Conservation (phyloP, 805 yeast genomes). For the Candida takata region DNA sequence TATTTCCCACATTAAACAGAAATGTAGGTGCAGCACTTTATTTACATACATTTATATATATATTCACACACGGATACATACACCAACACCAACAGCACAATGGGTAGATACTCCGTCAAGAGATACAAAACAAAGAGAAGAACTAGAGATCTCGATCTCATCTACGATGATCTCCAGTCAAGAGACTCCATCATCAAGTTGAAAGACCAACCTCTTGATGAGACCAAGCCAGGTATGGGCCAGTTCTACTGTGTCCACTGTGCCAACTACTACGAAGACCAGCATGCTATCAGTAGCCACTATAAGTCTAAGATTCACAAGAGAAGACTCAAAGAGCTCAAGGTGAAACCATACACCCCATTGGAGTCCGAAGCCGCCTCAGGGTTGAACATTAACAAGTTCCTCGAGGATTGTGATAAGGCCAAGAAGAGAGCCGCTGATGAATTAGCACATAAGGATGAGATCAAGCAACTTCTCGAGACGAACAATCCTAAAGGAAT, state of each 20-base stretch:
- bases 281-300: slow-evolving; percentile 66
- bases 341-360: slow-evolving; percentile 75
- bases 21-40: not conserved
- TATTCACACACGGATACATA: too few species aligned
- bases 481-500: slow-evolving; percentile 24
- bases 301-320: slow-evolving; percentile 73
- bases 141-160: slow-evolving; percentile 76
- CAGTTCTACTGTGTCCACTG: slow-evolving; percentile 93
- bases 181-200: slow-evolving; percentile 56
- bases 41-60: too few species aligned
- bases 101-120: slow-evolving; percentile 86
- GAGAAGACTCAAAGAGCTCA: slow-evolving; percentile 72
- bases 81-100: slow-evolving; percentile 23
- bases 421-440: slow-evolving; percentile 47
- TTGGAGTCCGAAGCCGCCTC: slow-evolving; percentile 89
- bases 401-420: slow-evolving; percentile 53
- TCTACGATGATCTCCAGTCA: slow-evolving; percentile 65
- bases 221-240: slow-evolving; percentile 87
- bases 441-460: slow-evolving; percentile 35
- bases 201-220: slow-evolving; percentile 81
- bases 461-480: slow-evolving; percentile 23
- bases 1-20: not conserved
- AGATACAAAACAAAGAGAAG: slow-evolving; percentile 88
- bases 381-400: slow-evolving; percentile 68
- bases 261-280: slow-evolving; percentile 84